Base-by-base conservation (phyloP, 2,329 filamentous ascomycete species). In the Arthroderma uncinatum region DNA sequence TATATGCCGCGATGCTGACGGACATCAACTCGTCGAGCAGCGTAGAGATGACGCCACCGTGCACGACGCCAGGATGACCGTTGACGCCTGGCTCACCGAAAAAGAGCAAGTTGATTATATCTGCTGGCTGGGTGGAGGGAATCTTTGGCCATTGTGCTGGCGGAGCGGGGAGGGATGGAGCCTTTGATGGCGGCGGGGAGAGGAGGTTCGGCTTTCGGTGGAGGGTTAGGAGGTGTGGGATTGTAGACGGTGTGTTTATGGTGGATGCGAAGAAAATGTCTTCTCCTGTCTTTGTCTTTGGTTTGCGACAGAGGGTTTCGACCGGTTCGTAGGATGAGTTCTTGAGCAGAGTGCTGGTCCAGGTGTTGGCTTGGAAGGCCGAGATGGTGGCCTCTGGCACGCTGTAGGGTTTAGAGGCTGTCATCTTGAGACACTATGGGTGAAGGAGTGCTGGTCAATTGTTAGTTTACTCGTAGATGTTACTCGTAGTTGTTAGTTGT, bases 21-120 rank as follows among this genome's bases (percentile, higher is more conserved):
- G 72, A 73, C 71, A 76, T 74, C 23, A 70, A 67, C 63, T 76
- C 74, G 57, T 76, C 74, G 23, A 76, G 66, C 21, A 74, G 58
- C 3, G 71, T 71, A 28, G 71, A 70, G 10, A 72, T 61, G 34
- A 74, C 62, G 14, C 73, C 73, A 2, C 73, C 73, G 54, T 76
- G 73, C 19, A 68, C 69, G 1, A 69, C 70, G 3, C 60, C 58
- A 1, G 72, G 70, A 59, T 75, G 72, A 2, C 73, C 72, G 23
- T 67, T 68, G 3, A 75, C 59, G 6, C 72, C 73, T 1, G 70
- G 70, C 4, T 61, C 63, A 1, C 62, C 62, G 14, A 76, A 64
- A 14, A 65, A 61, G 53, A 71, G 60, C 37, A 76, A 63, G 62
- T 68, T 67, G 23, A 74, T 62, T 21, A 70, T 63, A 60, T 75